These are phyloP conservation scores for Aethionema arabicum DNA, from an alignment of 345 rosid species.

Conservation along the genomic window DNA sequence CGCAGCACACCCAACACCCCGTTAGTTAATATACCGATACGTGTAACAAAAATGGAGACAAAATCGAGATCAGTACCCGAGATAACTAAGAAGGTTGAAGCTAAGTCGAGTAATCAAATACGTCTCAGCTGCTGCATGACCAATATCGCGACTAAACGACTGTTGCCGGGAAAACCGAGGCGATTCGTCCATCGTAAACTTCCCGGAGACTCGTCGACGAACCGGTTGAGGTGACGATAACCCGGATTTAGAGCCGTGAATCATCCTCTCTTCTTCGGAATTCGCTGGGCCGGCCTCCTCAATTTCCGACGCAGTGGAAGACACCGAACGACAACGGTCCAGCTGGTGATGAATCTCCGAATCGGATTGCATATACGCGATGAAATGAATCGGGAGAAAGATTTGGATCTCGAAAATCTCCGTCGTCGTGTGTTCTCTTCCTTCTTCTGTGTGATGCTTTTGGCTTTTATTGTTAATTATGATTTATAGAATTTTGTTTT, in stretches of 20 bases:
- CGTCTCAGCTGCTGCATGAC: constrained; percentile 79
- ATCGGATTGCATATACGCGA: constrained; percentile 30
- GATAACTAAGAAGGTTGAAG: constrained; percentile 70
- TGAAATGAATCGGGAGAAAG: neutral
- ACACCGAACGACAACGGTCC: neutral
- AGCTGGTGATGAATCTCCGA: constrained; percentile 7
- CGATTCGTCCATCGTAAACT: constrained; percentile 9
- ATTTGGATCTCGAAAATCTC: constrained; percentile 13
- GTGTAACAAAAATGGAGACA: neutral
- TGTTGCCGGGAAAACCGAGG: constrained; percentile 43
- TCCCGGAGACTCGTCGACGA: constrained; percentile 42
- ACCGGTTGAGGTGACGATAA: constrained; percentile 21
- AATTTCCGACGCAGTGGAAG: constrained; percentile 9
- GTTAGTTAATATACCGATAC: neutral
- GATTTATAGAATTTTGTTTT: neutral
- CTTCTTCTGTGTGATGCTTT: neutral
- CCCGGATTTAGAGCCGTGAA: constrained; percentile 8
- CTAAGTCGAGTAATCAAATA: constrained; percentile 67
- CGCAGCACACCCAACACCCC: neutral
- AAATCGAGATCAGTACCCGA: constrained; percentile 54
- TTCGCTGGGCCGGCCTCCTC: neutral
- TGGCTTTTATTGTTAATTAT: neutral
- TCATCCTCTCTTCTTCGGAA: constrained; percentile 11
- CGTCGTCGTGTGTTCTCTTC: neutral
- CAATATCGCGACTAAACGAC: constrained; percentile 56